Conservation (phyloP, 768 basidiomycete genomes). For the Xerocomellus amylosporus region DNA sequence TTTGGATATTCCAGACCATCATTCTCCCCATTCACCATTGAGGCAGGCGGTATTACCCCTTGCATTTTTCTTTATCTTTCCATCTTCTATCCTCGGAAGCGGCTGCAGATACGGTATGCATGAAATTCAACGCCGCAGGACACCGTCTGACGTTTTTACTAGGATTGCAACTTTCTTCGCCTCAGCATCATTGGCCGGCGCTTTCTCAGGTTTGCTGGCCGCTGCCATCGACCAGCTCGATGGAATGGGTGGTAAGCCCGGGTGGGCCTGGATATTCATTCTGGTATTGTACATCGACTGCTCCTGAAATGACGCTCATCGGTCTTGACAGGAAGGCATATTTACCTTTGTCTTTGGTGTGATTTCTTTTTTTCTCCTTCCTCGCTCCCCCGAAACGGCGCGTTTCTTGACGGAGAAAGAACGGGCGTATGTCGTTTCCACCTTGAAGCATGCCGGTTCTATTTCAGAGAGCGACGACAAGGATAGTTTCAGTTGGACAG, state of each 20-base stretch:
- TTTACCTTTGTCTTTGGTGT: slow-evolving; percentile 46
- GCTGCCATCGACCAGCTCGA: slow-evolving; percentile 55
- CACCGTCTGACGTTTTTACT: not conserved
- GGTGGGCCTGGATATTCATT: slow-evolving; percentile 63
- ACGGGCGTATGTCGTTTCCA: slow-evolving; percentile 41
- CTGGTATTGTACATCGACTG: slow-evolving; percentile 28
- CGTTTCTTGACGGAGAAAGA: slow-evolving; percentile 41
- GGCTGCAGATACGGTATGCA: slow-evolving; percentile 21
- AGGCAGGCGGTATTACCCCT: slow-evolving; percentile 51
- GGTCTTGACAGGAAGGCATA: slow-evolving; percentile 45
- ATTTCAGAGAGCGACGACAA: slow-evolving; percentile 39
- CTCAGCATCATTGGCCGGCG: slow-evolving; percentile 49
- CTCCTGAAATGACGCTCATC: not conserved
- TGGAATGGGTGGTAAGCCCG: slow-evolving; percentile 45
- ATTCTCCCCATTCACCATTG: not conserved
- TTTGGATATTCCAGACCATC: slow-evolving; percentile 13
- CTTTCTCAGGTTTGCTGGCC: slow-evolving; percentile 61
- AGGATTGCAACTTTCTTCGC: slow-evolving; percentile 33
- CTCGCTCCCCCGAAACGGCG: slow-evolving; percentile 41
- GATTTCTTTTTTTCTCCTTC: slow-evolving; percentile 46
- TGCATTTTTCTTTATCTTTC: slow-evolving; percentile 57
- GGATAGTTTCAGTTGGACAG: slow-evolving; percentile 55
- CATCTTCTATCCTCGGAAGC: slow-evolving; percentile 39
- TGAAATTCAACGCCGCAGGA: slow-evolving; percentile 20
- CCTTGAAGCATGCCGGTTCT: slow-evolving; percentile 24